Evolutionary conservation across 2,329 filamentous ascomycete genomes (phyloP).

Genomic region (Aspergillus unguis): DNA sequence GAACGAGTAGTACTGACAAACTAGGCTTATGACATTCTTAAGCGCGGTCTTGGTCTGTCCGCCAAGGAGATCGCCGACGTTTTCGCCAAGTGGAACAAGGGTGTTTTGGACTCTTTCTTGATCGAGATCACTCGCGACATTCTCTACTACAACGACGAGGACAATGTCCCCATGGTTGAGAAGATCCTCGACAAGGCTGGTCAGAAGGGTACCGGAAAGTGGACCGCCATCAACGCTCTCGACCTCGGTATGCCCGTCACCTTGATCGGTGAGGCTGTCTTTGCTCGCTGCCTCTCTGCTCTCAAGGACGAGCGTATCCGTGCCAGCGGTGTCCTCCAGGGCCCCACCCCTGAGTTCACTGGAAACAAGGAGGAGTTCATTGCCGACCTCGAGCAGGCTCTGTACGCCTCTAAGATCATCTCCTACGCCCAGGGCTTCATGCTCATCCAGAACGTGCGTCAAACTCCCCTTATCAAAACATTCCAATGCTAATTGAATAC

Average conservation of each 20-base stretch:
- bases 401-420: slow-evolving; percentile 99
- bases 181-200: slow-evolving; percentile 98
- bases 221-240: slow-evolving; percentile 98
- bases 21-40: slow-evolving; percentile 99
- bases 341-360: slow-evolving; percentile 75
- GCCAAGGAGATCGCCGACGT: slow-evolving; percentile 96
- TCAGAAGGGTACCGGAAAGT: slow-evolving; percentile 99
- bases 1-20: not conserved
- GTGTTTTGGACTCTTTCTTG: slow-evolving; percentile 97
- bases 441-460: slow-evolving; percentile 92
- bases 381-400: slow-evolving; percentile 94
- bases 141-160: slow-evolving; percentile 96
- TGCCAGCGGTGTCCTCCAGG: slow-evolving; percentile 74
- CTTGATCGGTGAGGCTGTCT: slow-evolving; percentile 94
- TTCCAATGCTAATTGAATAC: slow-evolving; percentile 16
- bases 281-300: slow-evolving; percentile 87
- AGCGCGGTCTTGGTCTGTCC: slow-evolving; percentile 85
- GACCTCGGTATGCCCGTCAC: slow-evolving; percentile 99
- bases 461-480: not conserved
- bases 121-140: slow-evolving; percentile 99
- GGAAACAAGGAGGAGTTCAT: slow-evolving; percentile 93
- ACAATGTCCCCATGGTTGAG: slow-evolving; percentile 86
- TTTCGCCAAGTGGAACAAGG: slow-evolving; percentile 95
- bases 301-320: slow-evolving; percentile 89
- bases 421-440: slow-evolving; percentile 99